Evolutionary conservation across 2,329 filamentous ascomycete species (phyloP), one percentile per base, ranked within the genome.

Genomic region (Aspergillus fischeri): DNA sequence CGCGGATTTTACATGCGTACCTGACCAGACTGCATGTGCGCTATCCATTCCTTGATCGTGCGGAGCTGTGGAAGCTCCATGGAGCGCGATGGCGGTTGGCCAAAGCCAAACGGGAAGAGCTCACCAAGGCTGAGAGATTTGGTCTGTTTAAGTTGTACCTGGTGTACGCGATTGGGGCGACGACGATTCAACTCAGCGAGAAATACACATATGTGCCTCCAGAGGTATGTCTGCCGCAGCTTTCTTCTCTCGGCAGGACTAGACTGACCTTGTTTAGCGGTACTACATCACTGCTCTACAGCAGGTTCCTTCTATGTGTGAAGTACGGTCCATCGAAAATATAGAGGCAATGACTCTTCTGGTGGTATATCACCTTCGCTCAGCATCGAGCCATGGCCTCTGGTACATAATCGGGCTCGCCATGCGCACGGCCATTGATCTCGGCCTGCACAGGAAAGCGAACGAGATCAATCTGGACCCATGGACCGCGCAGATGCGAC

Each of bases 341-440:
- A 78, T 82, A 17, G 78, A 82, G 61, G 79, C 80, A 10, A 82
- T 82, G 77, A 73, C 78, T 0, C 70, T 83, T 14, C 66, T 81
- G 3, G 78, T 81, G 3, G 67, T 82, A 3, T 82, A 81, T 60
- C 80, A 82, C 62, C 70, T 83, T 2, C 75, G 80, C 7, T 80
- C 78, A 1, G 75, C 78, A 9, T 80, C 79, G 0, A 79, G 78
- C 32, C 78, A 79, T 56, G 80, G 79, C 8, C 73, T 82, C 51
- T 83, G 80, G 80, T 82, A 82, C 62, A 80, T 82, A 75, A 79
- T 81, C 45, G 80, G 80, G 11, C 71, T 82, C 20, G 80, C 80
- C 2, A 82, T 82, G 78, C 76, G 80, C 44, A 82, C 78, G 7
- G 78, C 78, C 53, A 80, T 82, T 51, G 80, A 82, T 56, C 70